Evolutionary conservation across 352 stramenopile species (phyloP), one percentile per base, ranked within the genome.

Genomic region (Phytophthora multivora): DNA sequence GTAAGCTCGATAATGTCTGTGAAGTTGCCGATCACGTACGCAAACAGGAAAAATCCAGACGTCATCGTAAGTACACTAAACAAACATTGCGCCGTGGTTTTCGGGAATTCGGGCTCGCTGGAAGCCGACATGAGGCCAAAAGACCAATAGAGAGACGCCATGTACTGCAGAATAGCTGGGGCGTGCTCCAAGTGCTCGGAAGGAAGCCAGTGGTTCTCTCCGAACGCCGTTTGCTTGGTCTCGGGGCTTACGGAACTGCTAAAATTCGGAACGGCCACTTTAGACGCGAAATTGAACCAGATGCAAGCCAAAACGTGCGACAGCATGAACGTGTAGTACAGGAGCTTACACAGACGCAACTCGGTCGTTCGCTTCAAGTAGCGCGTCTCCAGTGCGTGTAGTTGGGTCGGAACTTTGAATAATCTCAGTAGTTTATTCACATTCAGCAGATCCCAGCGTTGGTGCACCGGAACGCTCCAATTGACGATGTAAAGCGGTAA

Each of bases 1-100:
- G 76, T 77, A 36, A 90, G 67, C 36, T 87, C 75, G 21, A 85
- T 86, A 6, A 80, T 86, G 36, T 90, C 80, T 0, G 73, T 59
- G n/a, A 92, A 81, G 40, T 91, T 92, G 2, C 83, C 80, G 18
- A 92, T 71, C n/a, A 92, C 77, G 50, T 92, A 92, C 8, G 83
- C 79, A n/a, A 92, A 82, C 5, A 89, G 50, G 33, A 92, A 92
- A 21, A 92, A 89, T 0, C 83, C 83, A 0, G 49, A 71, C 2
- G 80, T 89, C 78, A 90, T 89, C 1, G 79, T 87, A 13, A 78
- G 15, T 2, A 86, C 68, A 30, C 54, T 85, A 56, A 83, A 90
- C 42, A 58, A 21, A 30, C 73, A 79, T 38, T 92, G 71, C 1
- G 65, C 19, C 9, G 73, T 61, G 0, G 77, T 80, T 45, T 87